A percentile compares a stretch with the other conserved stretches of the same genome.
Evolutionary conservation across 2,329 filamentous ascomycete species (phyloP).

Genomic region (Taxawa tesnikishii): DNA sequence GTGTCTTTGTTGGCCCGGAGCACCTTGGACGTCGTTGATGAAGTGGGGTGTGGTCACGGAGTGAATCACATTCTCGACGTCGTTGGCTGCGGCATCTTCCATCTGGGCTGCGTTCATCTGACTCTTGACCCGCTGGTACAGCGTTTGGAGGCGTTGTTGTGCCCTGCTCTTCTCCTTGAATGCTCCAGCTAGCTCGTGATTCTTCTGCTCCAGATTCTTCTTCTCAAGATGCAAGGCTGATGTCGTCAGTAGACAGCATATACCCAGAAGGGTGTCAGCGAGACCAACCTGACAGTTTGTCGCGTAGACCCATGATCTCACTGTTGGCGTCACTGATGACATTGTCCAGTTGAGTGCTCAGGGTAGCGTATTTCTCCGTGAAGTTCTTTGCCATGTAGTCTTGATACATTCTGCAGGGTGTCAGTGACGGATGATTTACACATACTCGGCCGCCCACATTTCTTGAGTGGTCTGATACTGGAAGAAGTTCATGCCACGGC

Average conservation of each 20-base stretch:
- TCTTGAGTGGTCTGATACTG: conserved; percentile 76
- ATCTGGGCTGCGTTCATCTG: conserved; percentile 24
- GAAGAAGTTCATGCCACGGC: conserved; percentile 71
- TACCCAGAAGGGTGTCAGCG: background rate
- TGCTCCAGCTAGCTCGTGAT: conserved; percentile 55
- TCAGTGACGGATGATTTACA: conserved; percentile 8
- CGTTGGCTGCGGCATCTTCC: conserved; percentile 41
- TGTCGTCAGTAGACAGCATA: conserved; percentile 3
- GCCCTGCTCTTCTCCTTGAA: conserved; percentile 61
- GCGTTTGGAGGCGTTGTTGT: conserved; percentile 52
- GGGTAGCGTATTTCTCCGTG: conserved; percentile 54
- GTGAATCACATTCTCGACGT: conserved; percentile 34
- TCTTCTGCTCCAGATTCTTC: conserved; percentile 53
- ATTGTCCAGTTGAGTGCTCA: conserved; percentile 59
- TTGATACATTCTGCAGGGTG: conserved; percentile 53
- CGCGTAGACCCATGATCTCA: conserved; percentile 55
- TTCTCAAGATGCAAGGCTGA: conserved; percentile 49
- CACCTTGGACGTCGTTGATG: conserved; percentile 1
- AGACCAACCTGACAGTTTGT: conserved; percentile 47
- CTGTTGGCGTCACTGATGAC: conserved; percentile 62
- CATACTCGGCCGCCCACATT: conserved; percentile 42
- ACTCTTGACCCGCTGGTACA: conserved; percentile 7
- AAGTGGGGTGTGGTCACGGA: conserved; percentile 1
- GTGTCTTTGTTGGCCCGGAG: conserved; percentile 2
- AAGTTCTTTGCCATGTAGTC: conserved; percentile 60